Conservation (phyloP, 2,329 filamentous ascomycete species). For the Monilinia aucupariae region DNA sequence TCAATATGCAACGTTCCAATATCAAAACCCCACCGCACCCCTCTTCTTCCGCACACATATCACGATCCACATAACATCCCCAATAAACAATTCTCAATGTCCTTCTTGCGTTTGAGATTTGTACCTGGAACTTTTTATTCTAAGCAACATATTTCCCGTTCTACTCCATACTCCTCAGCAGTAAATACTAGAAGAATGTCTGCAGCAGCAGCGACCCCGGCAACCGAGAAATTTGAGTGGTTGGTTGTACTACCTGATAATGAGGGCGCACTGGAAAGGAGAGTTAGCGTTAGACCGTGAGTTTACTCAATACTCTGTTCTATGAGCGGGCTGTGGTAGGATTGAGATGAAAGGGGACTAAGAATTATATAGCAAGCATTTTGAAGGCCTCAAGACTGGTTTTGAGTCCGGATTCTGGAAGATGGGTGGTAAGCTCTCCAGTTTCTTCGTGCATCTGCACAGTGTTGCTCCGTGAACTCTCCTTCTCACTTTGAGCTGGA, state of each 20-base stretch:
- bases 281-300: constrained; percentile 55
- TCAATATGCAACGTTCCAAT: background rate
- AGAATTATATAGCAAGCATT: constrained; percentile 26
- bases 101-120: background rate
- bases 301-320: constrained; percentile 29
- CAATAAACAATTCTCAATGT: background rate
- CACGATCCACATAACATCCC: background rate
- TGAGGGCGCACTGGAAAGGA: constrained; percentile 53
- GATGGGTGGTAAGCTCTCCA: constrained; percentile 45
- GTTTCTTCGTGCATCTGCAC: background rate
- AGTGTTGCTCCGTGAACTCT: background rate
- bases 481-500: background rate
- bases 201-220: constrained; percentile 15
- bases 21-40: constrained; percentile 4
- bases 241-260: constrained; percentile 65
- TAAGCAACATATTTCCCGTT: background rate
- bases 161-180: background rate
- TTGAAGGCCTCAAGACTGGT: constrained; percentile 43
- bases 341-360: background rate
- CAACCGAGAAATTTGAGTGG: constrained; percentile 54
- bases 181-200: constrained; percentile 10
- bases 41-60: background rate
- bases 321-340: background rate
- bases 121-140: background rate
- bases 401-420: constrained; percentile 53